Evolutionary conservation across 495 filamentous ascomycete genomes (phyloP), one percentile per base, ranked within the genome.

Genomic region (Apiosordaria backusii): DNA sequence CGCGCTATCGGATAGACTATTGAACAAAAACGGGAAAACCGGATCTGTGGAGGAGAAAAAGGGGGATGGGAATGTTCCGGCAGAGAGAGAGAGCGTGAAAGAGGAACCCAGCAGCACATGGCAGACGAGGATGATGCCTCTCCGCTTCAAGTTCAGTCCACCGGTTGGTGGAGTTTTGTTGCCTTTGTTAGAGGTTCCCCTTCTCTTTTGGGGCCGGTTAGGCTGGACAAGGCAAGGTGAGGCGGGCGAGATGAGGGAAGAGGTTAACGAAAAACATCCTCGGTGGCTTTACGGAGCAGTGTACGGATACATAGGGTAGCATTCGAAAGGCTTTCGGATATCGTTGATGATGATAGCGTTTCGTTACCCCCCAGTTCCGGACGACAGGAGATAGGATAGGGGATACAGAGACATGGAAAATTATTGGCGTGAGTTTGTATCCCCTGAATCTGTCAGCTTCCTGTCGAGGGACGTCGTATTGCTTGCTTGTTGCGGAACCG

Each of bases 1-100:
- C 22, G 59, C 26, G 29, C 59, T 61, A 61, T 61, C 59, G 26
- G 24, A 23, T 45, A 27, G 25, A 27, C 59, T 61, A 61, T 61
- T 45, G 59, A 61, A 61, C 25, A 61, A 16, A 19, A 27, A 45
- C 27, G 25, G 19, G 16, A 23, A 55, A 55, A 15, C n/a, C 29
- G 24, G 24, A 61, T 35, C 59, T 61, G 59, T 61, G 59, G 59
- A n/a, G 5, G 23, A 18, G 52, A 55, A 2, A 55, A 55, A 19
- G 16, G 15, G 4, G 23, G 23, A 25, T 13, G 35, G 9, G 35
- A 10, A 6, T 45, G 35, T 3, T 29, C 5, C 16, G 35, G 35
- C 2, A 15, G 35, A 13, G 35, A 13, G 35, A 15, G 13, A 2
- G 13, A 1, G 35, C 4, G 35, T 45, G 35, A 15, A 45, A 45